Evolutionary conservation across 2,329 filamentous ascomycete species (phyloP).

Genomic region (Exophiala oligosperma): DNA sequence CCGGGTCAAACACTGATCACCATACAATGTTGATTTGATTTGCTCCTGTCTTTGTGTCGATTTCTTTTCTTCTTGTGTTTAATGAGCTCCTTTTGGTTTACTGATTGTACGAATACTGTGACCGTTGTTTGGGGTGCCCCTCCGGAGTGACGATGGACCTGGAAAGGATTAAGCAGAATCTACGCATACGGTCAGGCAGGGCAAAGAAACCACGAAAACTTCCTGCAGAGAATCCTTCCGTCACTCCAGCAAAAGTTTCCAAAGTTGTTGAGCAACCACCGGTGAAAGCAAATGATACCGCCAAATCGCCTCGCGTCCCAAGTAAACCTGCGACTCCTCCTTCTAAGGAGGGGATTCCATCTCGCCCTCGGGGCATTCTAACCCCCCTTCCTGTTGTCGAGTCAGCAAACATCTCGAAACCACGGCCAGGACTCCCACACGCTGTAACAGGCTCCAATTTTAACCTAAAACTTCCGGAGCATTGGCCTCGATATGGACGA

Average conservation of each 20-base stretch:
- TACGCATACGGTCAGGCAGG: conserved; percentile 28
- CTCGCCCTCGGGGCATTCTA: conserved; percentile 6
- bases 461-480: not conserved
- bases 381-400: not conserved
- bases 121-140: not conserved
- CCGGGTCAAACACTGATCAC: not conserved
- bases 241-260: not conserved
- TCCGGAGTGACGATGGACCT: conserved; percentile 24
- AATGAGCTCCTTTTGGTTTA: not conserved
- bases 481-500: conserved; percentile 1
- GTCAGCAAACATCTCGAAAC: not conserved
- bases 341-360: not conserved
- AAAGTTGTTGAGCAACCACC: not conserved
- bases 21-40: not conserved
- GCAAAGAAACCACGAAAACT: conserved; percentile 23
- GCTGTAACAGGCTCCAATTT: conserved; percentile 5
- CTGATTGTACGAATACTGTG: not conserved
- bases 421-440: conserved; percentile 6
- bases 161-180: conserved; percentile 29
- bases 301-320: not conserved
- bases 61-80: not conserved
- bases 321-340: not conserved
- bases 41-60: not conserved
- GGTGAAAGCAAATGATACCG: not conserved
- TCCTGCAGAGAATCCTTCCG: not conserved